Conservation (phyloP, 1,284 basidiomycete species). For the Cutaneotrichosporon mucoides region DNA sequence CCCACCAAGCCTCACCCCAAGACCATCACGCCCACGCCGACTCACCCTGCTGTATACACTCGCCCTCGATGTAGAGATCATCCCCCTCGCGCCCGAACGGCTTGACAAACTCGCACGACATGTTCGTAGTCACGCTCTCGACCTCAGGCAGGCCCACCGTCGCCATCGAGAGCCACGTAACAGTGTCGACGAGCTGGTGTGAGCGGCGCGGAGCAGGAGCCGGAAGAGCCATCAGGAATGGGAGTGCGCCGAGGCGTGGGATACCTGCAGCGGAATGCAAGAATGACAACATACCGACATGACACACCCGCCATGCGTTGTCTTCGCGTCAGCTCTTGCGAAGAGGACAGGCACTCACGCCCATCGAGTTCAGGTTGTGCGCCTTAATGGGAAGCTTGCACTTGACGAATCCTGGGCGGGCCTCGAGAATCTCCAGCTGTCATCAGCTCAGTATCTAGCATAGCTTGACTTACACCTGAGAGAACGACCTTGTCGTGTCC, state of each 20-base stretch:
- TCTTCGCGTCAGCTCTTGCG: too few species aligned
- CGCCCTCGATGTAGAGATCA: constrained; percentile 7
- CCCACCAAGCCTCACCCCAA: too few species aligned
- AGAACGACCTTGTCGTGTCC: constrained; percentile 11
- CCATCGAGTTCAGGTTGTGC: constrained; percentile 13
- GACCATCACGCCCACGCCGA: background rate
- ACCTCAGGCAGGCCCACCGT: constrained; percentile 10
- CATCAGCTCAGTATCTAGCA: too few species aligned
- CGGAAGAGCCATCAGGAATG: too few species aligned
- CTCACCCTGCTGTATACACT: constrained; percentile 12
- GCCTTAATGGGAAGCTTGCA: constrained; percentile 2
- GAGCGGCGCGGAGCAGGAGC: too few species aligned
- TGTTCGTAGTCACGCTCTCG: constrained; percentile 12
- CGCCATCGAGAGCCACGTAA: constrained; percentile 13
- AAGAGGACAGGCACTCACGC: too few species aligned
- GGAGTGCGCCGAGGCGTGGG: too few species aligned
- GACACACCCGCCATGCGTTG: constrained; percentile 16
- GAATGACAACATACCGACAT: constrained; percentile 9
- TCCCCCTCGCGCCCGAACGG: constrained; percentile 11
- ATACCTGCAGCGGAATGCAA: too few species aligned
- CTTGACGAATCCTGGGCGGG: constrained; percentile 12
- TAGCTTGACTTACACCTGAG: background rate
- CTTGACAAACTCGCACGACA: constrained; percentile 14
- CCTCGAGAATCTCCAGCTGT: constrained; percentile 17
- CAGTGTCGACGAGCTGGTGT: constrained; percentile 16